Base-by-base conservation (phyloP, 805 yeast genomes). In the Barnettozyma pratensis region DNA sequence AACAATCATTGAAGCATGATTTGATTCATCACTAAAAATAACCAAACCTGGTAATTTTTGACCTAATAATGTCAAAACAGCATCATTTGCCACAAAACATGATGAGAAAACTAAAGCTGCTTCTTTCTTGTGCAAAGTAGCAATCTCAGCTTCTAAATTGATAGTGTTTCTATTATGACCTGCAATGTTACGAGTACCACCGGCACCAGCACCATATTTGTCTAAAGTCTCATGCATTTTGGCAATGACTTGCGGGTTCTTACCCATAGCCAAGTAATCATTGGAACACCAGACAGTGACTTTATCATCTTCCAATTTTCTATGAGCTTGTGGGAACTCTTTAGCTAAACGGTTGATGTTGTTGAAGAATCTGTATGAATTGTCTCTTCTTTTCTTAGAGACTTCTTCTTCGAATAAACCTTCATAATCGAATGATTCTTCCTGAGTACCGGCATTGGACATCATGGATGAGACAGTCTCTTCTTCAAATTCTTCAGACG, bases 241-340 rank as follows among this genome's bases (percentile, higher is more conserved):
- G 14, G 78, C 70, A 51, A 89, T 71, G 40, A 92, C 92, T 54
- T 76, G 72, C 53, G 76, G 77, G 65, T 92, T 87, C 61, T 80
- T 82, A 45, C 97, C 92, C 94, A 94, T 87, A 10, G 98, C 97
- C 52, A 94, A 75, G 67, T 94, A 94, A 69, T 94, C 99, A 67
- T 94, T 94, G 39, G 99, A 91, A 64, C 99, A 94, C 99, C 99
- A 94, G 50, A 94, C 99, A 45, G 96, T 90, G 50, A 94, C 99
- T 64, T 87, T 87, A 61, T 89, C 96, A 12, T 73, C 73, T 62
- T 84, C 88, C 36, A 63, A 52, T 49, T 83, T 76, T 56, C 94
- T 80, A 64, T 94, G 99, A 36, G 99, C 99, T 61, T 73, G 73
- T 40, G 99, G 99, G 64, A 89, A 94, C 65, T 92, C 96, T 52